phyloP scores from a whole-genome alignment of 1,139 yeast species.

The Geotrichum aggregatum region DNA sequence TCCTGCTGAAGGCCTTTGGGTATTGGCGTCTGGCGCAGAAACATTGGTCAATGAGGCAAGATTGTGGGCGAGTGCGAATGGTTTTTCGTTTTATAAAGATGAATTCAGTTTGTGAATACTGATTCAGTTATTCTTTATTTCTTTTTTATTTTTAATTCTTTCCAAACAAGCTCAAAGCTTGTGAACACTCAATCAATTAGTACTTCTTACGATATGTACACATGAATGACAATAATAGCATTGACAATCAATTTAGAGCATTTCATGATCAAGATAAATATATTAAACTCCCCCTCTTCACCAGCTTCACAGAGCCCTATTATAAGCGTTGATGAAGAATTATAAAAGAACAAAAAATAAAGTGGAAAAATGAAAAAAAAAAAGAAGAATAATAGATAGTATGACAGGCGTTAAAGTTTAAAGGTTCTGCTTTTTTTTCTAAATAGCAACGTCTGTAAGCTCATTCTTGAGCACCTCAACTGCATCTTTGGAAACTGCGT shows the following conservation, averaged over 20 bases:
- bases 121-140: too few species aligned
- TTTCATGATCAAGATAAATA: neutral
- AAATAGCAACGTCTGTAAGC: slow-evolving; percentile 16
- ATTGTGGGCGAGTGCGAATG: slow-evolving; percentile 79
- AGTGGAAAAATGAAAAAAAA: neutral
- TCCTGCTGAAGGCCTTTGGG: slow-evolving; percentile 66
- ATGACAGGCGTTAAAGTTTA: neutral
- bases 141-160: too few species aligned
- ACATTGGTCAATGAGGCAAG: slow-evolving; percentile 72
- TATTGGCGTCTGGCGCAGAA: slow-evolving; percentile 82
- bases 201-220: too few species aligned
- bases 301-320: too few species aligned
- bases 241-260: too few species aligned
- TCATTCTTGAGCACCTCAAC: slow-evolving; percentile 16
- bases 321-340: too few species aligned
- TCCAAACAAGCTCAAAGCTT: too few species aligned
- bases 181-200: too few species aligned
- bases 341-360: too few species aligned
- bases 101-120: slow-evolving; percentile 53
- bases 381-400: neutral
- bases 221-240: too few species aligned
- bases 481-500: slow-evolving; percentile 13
- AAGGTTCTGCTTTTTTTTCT: neutral
- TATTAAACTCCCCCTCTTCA: neutral
- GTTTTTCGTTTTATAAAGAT: slow-evolving; percentile 80